phyloP scores from a whole-genome alignment of 352 stramenopile genomes.

The Aphanomyces astaci region DNA sequence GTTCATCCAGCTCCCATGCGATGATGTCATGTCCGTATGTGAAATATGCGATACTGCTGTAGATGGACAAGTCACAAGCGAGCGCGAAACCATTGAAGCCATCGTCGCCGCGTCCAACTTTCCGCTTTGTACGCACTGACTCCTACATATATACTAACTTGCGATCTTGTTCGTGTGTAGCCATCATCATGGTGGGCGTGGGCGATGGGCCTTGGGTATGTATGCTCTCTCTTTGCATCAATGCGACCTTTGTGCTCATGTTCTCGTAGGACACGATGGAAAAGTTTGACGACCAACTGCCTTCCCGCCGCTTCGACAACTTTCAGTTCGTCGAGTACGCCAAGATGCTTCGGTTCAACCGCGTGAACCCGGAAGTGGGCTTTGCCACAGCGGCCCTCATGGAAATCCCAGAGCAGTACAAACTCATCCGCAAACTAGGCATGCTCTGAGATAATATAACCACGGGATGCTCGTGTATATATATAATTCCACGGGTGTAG shows the following conservation, averaged over 20 bases:
- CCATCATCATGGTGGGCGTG: constrained; percentile 21
- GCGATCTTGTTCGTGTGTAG: constrained; percentile 2
- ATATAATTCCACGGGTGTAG: too few species aligned
- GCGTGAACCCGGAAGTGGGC: constrained; percentile 41
- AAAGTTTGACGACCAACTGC: constrained; percentile 48
- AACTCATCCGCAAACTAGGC: constrained; percentile 16
- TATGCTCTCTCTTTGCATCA: background rate
- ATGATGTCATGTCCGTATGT: background rate
- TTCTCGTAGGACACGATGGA: constrained; percentile 38
- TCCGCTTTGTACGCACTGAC: constrained; percentile 58
- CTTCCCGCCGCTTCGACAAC: constrained; percentile 55
- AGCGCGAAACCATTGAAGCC: constrained; percentile 42
- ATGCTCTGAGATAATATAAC: constrained; percentile 11
- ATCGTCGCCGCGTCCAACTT: constrained; percentile 65
- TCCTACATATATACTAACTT: too few species aligned
- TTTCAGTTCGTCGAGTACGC: constrained; percentile 39
- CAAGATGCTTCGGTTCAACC: constrained; percentile 39
- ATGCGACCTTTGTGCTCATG: background rate
- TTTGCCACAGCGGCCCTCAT: constrained; percentile 59
- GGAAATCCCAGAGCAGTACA: constrained; percentile 40
- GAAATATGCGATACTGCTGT: background rate
- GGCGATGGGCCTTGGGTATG: constrained; percentile 18
- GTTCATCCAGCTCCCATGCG: constrained; percentile 17
- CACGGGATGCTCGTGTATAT: background rate
- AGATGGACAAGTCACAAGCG: constrained; percentile 52